These are phyloP conservation scores for Teratosphaeria viscida DNA, from an alignment of 2,329 filamentous ascomycete genomes.

Conservation along the genomic window DNA sequence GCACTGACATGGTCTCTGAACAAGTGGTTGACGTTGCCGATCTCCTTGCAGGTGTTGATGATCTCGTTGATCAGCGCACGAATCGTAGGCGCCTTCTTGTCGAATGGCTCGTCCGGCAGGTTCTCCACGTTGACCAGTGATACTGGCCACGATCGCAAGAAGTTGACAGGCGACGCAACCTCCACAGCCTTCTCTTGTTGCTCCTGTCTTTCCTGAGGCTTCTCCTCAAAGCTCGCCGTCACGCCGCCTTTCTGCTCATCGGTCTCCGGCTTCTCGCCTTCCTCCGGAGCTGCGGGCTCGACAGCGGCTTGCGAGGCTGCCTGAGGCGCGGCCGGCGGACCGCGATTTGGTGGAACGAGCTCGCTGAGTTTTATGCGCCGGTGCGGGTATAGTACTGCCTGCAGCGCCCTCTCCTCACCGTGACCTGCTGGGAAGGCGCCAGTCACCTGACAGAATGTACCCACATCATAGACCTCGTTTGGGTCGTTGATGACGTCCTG, in stretches of 20 bases:
- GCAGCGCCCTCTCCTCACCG: conserved; percentile 69
- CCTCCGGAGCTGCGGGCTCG: conserved; percentile 13
- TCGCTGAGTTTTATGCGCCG: conserved; percentile 84
- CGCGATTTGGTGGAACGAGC: conserved; percentile 56
- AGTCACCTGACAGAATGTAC: conserved; percentile 95
- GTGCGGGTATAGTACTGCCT: conserved; percentile 91
- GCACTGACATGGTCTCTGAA: conserved; percentile 97
- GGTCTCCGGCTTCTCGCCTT: conserved; percentile 38
- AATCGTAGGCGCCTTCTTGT: conserved; percentile 80
- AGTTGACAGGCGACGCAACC: conserved; percentile 56
- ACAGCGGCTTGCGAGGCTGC: conserved; percentile 45
- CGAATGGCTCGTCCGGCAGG: conserved; percentile 74
- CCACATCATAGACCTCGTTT: conserved; percentile 88
- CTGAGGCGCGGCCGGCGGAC: conserved; percentile 32
- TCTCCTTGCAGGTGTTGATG: conserved; percentile 97
- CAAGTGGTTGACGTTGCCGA: conserved; percentile 83
- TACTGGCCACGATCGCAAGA: conserved; percentile 82
- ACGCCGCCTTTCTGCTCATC: conserved; percentile 80
- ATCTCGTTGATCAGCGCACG: conserved; percentile 94
- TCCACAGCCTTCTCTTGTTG: conserved; percentile 45
- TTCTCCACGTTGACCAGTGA: conserved; percentile 95
- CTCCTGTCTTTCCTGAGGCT: conserved; percentile 24
- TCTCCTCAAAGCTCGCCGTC: conserved; percentile 78
- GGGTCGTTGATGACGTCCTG: conserved; percentile 84
- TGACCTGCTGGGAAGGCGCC: conserved; percentile 79